Evolutionary conservation across 768 basidiomycete species (phyloP), one percentile per base, ranked within the genome.

Genomic region (Albatrellus ellisii): DNA sequence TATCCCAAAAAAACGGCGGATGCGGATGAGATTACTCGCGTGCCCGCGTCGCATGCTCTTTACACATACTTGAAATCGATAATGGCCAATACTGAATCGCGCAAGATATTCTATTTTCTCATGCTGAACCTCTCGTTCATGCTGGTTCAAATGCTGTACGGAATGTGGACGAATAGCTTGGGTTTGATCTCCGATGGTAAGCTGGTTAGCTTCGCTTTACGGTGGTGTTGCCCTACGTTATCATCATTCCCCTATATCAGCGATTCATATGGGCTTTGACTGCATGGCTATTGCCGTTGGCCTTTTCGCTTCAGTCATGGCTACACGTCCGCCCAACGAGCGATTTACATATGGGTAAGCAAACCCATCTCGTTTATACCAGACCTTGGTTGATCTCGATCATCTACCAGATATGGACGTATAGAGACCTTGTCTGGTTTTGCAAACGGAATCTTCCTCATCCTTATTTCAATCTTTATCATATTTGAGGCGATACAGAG

Each of bases 251-350:
- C n/a, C 11, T 4, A 10, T 12, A 11, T 15, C 50, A 98, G 94
- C 95, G 17, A 98, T 99, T 27, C 95, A 99, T 56, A 99, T 98
- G 95, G 88, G 90, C 9, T 99, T 99, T 52, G 95, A 99, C 62
- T 98, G 95, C 56, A 78, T 97, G 73, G 94, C 94, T 0, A 89
- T 99, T 39, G 90, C 78, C 0, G 87, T 99, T 40, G 95, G 95
- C 2, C 70, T 99, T 2, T 77, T 95, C 43, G 95, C 95, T 4
- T 92, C 88, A 7, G 86, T 99, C 4, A 98, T 98, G 84, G 90
- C 94, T 2, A 92, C 84, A 9, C 98, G 95, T 95, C 82, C 88
- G 28, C 85, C 90, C 0, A 90, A 98, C 62, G 83, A 85, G 52
- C 69, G 77, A 26, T 99, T 89, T 62, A 97, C 95, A 12, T 99